These are phyloP conservation scores for Trypanosoma lewisi DNA, from an alignment of 208 protist species.

Conservation along the genomic window DNA sequence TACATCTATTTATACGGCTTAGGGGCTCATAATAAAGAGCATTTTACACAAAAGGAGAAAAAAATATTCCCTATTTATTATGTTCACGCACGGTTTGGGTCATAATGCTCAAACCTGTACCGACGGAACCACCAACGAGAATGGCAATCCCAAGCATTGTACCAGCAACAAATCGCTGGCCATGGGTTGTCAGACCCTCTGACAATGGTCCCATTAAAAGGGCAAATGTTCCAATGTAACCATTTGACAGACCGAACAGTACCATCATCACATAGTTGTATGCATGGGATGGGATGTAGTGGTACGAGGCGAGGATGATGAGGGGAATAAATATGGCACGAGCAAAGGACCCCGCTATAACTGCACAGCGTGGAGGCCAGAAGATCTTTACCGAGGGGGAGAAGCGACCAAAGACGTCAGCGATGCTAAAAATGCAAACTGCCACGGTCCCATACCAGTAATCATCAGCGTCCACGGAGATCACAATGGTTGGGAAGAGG, in stretches of 20 bases:
- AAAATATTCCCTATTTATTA: not conserved
- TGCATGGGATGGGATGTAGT: constrained; percentile 50
- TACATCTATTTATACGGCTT: too few relatives aligned
- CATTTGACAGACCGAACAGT: constrained; percentile 55
- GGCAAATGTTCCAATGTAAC: constrained; percentile 44
- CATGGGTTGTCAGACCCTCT: constrained; percentile 29
- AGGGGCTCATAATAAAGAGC: too few relatives aligned
- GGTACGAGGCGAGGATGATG: constrained; percentile 50
- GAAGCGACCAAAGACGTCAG: constrained; percentile 49
- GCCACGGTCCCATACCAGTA: constrained; percentile 61
- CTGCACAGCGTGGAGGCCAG: constrained; percentile 42
- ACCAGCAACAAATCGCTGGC: constrained; percentile 57
- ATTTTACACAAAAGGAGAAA: too few relatives aligned
- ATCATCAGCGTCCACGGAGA: constrained; percentile 37
- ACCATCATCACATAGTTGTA: constrained; percentile 53
- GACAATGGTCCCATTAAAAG: constrained; percentile 49
- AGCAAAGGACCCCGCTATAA: constrained; percentile 35
- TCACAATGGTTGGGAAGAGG: constrained; percentile 53
- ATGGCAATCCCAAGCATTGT: constrained; percentile 57
- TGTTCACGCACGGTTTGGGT: constrained; percentile 33
- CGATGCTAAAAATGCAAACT: constrained; percentile 60
- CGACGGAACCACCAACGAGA: constrained; percentile 40
- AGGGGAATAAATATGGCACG: constrained; percentile 56
- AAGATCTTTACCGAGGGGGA: constrained; percentile 37
- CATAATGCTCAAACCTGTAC: constrained; percentile 39